phyloP scores from a whole-genome alignment of 2,329 filamentous ascomycete genomes.

The Colletotrichum graminicola region DNA sequence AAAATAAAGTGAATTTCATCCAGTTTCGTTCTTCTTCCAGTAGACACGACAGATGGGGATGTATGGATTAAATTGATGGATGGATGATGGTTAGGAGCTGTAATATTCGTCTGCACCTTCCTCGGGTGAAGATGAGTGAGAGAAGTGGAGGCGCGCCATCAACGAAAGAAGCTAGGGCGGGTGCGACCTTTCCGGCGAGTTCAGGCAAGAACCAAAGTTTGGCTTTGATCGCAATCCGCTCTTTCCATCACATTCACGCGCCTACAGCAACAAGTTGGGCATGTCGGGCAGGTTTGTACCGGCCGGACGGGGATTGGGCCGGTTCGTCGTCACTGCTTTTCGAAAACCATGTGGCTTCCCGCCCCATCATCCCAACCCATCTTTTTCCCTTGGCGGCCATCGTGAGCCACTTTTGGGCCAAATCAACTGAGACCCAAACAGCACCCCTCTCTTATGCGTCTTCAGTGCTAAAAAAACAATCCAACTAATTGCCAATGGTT shows the following conservation, averaged over 20 bases:
- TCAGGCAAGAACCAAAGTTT: conserved; percentile 27
- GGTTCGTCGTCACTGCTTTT: conserved; percentile 1
- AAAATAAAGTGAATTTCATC: neutral
- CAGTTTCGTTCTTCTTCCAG: neutral
- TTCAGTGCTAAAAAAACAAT: neutral
- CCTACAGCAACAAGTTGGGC: neutral
- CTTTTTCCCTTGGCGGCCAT: neutral
- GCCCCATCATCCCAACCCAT: conserved; percentile 17
- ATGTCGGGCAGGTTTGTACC: neutral
- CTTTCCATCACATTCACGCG: conserved; percentile 3
- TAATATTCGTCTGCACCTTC: neutral
- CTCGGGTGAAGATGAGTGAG: neutral
- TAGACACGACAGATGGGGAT: neutral
- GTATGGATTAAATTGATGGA: neutral
- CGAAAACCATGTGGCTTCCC: conserved; percentile 31
- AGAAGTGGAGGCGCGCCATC: conserved; percentile 11
- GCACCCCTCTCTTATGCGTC: conserved; percentile 9
- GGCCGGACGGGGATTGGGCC: neutral
- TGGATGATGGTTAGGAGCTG: neutral
- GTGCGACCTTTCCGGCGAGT: conserved; percentile 29
- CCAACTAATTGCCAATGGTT: conserved; percentile 11
- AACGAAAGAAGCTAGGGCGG: conserved; percentile 25
- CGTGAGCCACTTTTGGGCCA: neutral
- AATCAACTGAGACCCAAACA: neutral
- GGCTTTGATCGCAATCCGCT: conserved; percentile 14